phyloP scores from a whole-genome alignment of 2,329 filamentous ascomycete species.

The Laburnicola sp. region DNA sequence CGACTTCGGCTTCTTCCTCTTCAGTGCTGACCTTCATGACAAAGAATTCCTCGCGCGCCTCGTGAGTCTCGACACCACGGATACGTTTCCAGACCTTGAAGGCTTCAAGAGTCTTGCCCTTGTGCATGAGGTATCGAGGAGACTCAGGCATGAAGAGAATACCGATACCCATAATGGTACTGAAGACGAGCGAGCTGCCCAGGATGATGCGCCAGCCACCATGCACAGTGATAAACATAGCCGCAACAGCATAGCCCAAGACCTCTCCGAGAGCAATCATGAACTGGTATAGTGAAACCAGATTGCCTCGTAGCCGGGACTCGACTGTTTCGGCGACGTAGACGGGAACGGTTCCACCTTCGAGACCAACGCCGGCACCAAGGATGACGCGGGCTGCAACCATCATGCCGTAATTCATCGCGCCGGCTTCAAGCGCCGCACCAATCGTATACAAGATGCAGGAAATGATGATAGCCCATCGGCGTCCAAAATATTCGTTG shows the following conservation, averaged over 20 bases:
- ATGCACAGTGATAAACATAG: conserved; percentile 69
- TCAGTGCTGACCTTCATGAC: conserved; percentile 68
- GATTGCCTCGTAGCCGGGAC: conserved; percentile 67
- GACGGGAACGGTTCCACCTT: conserved; percentile 73
- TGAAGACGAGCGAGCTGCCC: conserved; percentile 71
- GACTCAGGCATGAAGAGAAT: conserved; percentile 74
- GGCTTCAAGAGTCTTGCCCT: conserved; percentile 60
- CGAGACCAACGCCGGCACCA: conserved; percentile 70
- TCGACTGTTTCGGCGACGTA: conserved; percentile 76
- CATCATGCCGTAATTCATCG: conserved; percentile 72
- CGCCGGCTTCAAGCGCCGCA: conserved; percentile 67
- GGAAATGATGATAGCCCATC: conserved; percentile 70
- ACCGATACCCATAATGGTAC: conserved; percentile 62
- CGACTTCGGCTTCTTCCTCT: conserved; percentile 56
- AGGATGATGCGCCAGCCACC: conserved; percentile 77
- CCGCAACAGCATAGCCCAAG: conserved; percentile 71
- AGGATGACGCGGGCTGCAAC: conserved; percentile 69
- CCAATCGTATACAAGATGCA: conserved; percentile 71
- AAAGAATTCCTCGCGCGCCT: conserved; percentile 70
- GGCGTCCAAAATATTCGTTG: conserved; percentile 69
- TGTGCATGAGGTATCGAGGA: conserved; percentile 71
- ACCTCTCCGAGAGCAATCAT: conserved; percentile 77
- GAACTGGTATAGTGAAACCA: conserved; percentile 75
- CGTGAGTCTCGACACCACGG: conserved; percentile 60
- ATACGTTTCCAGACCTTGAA: conserved; percentile 75